These are phyloP conservation scores for Gossypium armourianum DNA, from an alignment of 441 rosid species.

Conservation along the genomic window DNA sequence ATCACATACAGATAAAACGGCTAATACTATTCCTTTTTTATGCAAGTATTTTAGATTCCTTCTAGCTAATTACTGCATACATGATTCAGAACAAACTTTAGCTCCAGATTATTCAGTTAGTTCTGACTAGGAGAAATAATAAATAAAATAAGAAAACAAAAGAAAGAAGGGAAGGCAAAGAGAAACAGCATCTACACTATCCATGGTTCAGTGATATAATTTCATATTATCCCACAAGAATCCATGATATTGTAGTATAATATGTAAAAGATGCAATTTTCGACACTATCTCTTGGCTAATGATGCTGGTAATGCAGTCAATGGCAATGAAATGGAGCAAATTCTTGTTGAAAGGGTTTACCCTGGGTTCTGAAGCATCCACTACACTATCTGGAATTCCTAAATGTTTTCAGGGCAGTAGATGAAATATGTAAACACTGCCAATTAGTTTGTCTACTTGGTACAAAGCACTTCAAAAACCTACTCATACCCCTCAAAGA, in stretches of 20 bases:
- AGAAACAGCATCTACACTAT: not conserved
- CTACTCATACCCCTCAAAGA: not conserved
- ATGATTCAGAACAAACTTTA: not conserved
- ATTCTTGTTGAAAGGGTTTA: not conserved
- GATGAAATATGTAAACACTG: not conserved
- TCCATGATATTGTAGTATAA: not conserved
- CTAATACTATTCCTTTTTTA: not conserved
- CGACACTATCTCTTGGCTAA: not conserved
- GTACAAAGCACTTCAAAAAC: not conserved
- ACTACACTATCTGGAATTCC: not conserved
- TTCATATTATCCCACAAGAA: not conserved
- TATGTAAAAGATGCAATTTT: not conserved
- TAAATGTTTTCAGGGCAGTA: not conserved
- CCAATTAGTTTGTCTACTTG: not conserved
- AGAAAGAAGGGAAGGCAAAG: not conserved
- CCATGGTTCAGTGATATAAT: not conserved
- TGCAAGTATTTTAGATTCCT: not conserved
- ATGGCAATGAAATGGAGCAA: not conserved
- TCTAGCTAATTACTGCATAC: not conserved
- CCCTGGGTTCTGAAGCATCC: not conserved
- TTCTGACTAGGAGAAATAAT: not conserved
- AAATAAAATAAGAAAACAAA: not conserved
- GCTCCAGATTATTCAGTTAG: not conserved
- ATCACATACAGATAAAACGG: not conserved
- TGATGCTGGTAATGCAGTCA: not conserved